phyloP scores from a whole-genome alignment of 2,329 filamentous ascomycete species.

The Aureobasidium musti region DNA sequence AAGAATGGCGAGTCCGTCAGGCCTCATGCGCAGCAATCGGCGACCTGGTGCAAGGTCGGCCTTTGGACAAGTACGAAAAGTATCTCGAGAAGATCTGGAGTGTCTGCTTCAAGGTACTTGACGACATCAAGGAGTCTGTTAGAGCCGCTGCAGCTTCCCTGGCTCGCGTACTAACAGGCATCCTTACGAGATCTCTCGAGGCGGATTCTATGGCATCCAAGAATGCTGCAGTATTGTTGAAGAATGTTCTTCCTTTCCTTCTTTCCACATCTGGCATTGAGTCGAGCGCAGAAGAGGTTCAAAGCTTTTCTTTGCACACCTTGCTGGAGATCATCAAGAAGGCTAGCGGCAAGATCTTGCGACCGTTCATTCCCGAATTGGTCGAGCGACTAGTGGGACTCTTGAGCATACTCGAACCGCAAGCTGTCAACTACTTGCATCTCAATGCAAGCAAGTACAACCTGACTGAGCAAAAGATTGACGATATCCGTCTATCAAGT shows the following conservation, averaged over 20 bases:
- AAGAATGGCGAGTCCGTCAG: constrained; percentile 90
- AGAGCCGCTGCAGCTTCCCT: constrained; percentile 77
- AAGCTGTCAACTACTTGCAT: constrained; percentile 89
- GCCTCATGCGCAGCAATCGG: constrained; percentile 88
- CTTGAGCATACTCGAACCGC: constrained; percentile 83
- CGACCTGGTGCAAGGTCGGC: constrained; percentile 80
- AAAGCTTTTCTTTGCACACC: constrained; percentile 74
- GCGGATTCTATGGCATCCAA: constrained; percentile 67
- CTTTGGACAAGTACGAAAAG: constrained; percentile 68
- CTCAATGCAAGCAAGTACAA: constrained; percentile 83
- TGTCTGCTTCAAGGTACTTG: constrained; percentile 83
- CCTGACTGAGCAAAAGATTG: constrained; percentile 83
- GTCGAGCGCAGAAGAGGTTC: constrained; percentile 83
- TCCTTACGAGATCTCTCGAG: constrained; percentile 81
- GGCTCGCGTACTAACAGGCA: constrained; percentile 80
- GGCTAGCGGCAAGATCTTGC: constrained; percentile 70
- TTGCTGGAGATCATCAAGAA: constrained; percentile 89
- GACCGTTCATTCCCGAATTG: constrained; percentile 78
- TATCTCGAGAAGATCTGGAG: constrained; percentile 86
- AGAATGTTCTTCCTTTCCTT: constrained; percentile 85
- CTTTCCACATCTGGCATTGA: constrained; percentile 87
- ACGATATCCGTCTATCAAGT: constrained; percentile 78
- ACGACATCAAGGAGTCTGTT: constrained; percentile 94
- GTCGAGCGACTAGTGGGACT: constrained; percentile 78
- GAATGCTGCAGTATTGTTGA: constrained; percentile 75